Percentiles rank a stretch among this genome's conserved stretches.
Evolutionary conservation across 495 filamentous ascomycete genomes (phyloP).

Genomic region (Aspergillus baeticus): DNA sequence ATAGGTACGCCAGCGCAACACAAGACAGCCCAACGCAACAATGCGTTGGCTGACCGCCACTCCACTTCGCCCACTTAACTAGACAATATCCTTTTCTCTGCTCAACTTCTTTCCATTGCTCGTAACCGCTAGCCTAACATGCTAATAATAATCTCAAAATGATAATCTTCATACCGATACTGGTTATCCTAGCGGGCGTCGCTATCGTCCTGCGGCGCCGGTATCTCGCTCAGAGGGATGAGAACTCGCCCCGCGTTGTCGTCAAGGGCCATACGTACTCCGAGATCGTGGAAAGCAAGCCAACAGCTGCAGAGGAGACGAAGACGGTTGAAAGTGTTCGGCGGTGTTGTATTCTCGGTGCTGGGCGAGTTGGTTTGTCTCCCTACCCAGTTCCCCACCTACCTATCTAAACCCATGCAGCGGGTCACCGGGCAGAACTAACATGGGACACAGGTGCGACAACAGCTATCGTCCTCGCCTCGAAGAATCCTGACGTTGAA

Average conservation of each 20-base stretch:
- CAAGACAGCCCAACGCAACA: neutral
- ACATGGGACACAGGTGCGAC: constrained; percentile 55
- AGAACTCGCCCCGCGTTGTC: constrained; percentile 12
- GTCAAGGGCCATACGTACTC: constrained; percentile 25
- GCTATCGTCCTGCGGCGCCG: constrained; percentile 16
- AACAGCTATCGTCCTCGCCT: constrained; percentile 71
- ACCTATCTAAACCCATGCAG: no score
- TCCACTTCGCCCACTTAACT: neutral
- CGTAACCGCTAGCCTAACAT: no score
- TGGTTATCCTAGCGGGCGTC: constrained; percentile 19
- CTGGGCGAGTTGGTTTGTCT: constrained; percentile 18
- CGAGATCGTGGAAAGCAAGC: constrained; percentile 12
- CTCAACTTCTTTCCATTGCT: neutral
- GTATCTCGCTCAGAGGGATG: constrained; percentile 12
- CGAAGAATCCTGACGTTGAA: constrained; percentile 62
- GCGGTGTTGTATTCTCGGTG: constrained; percentile 21
- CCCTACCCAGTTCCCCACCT: no score
- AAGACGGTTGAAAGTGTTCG: constrained; percentile 17
- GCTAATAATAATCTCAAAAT: constrained; percentile 1
- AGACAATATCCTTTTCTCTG: neutral
- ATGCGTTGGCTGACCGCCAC: neutral
- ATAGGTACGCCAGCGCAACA: no score
- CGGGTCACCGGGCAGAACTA: no score
- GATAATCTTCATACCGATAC: constrained; percentile 18
- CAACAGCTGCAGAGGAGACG: neutral